phyloP scores from a whole-genome alignment of 441 rosid genomes.

The Brassica balearica region DNA sequence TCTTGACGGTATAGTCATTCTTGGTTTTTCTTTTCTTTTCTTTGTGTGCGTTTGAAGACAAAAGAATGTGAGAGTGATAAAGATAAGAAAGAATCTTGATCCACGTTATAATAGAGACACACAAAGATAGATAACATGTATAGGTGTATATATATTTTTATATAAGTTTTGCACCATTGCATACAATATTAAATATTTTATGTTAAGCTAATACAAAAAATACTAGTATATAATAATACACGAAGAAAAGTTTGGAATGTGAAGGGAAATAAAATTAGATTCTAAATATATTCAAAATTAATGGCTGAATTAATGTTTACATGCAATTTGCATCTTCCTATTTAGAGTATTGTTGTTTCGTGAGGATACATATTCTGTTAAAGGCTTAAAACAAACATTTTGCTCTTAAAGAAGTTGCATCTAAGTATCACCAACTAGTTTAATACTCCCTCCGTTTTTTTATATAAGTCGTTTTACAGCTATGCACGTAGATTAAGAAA shows the following conservation, averaged over 20 bases:
- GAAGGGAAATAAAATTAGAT: slow-evolving; percentile 24
- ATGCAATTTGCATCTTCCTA: slow-evolving; percentile 40
- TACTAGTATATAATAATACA: slow-evolving; percentile 16
- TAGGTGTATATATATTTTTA: background rate
- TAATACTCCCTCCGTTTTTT: background rate
- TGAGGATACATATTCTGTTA: slow-evolving; percentile 36
- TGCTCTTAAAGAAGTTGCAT: slow-evolving; percentile 24
- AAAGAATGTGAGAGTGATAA: slow-evolving; percentile 35
- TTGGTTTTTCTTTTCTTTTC: background rate
- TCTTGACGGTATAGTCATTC: slow-evolving; percentile 45
- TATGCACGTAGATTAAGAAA: no score
- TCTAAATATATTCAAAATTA: background rate
- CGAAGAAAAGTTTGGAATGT: background rate
- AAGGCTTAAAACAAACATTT: slow-evolving; percentile 17
- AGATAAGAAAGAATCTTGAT: slow-evolving; percentile 47
- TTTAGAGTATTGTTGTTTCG: slow-evolving; percentile 23
- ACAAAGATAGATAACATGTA: slow-evolving; percentile 31
- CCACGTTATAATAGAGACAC: slow-evolving; percentile 44
- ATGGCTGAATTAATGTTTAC: slow-evolving; percentile 32
- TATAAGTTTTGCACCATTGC: background rate
- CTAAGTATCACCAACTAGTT: slow-evolving; percentile 8
- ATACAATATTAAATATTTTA: background rate
- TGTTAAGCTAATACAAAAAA: background rate
- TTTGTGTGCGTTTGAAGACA: slow-evolving; percentile 38
- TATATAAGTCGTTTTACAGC: no score